Conservation (phyloP, 1,284 basidiomycete species). For the Ustilago shanxiensis region DNA sequence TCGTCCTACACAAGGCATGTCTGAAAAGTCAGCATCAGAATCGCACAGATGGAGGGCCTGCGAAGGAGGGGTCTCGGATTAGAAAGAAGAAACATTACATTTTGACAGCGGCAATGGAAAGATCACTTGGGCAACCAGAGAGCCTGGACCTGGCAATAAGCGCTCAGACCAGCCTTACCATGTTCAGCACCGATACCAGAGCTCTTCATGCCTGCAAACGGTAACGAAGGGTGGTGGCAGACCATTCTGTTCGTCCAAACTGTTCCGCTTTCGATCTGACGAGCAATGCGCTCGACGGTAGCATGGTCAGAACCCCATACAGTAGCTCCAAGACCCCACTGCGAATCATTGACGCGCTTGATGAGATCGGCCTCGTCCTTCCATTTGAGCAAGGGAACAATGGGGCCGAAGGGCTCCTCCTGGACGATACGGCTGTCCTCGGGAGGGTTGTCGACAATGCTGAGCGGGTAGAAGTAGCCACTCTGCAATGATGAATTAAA, state of each 20-base stretch:
- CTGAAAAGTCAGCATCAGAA: no score
- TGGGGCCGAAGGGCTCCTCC: constrained; percentile 57
- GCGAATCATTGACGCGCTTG: constrained; percentile 46
- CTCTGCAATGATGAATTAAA: background rate
- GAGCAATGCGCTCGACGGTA: constrained; percentile 32
- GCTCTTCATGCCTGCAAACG: constrained; percentile 45
- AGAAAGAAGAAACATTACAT: background rate
- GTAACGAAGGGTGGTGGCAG: constrained; percentile 25
- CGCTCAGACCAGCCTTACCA: constrained; percentile 23
- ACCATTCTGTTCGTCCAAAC: constrained; percentile 33
- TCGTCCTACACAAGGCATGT: no score
- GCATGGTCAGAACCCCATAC: constrained; percentile 36
- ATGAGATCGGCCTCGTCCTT: constrained; percentile 48
- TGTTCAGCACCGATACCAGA: constrained; percentile 43
- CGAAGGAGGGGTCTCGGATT: no score
- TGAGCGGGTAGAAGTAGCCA: constrained; percentile 49
- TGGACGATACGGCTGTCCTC: constrained; percentile 43
- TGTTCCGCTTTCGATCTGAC: constrained; percentile 40
- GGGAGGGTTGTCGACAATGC: constrained; percentile 51
- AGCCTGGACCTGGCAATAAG: constrained; percentile 29
- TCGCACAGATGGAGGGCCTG: no score
- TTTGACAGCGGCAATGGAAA: no score
- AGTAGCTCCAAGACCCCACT: constrained; percentile 43
- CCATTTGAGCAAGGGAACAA: constrained; percentile 53
- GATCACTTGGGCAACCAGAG: constrained; percentile 22